Base-by-base conservation (phyloP, 805 yeast genomes). In the Schwanniomyces yamadae region DNA sequence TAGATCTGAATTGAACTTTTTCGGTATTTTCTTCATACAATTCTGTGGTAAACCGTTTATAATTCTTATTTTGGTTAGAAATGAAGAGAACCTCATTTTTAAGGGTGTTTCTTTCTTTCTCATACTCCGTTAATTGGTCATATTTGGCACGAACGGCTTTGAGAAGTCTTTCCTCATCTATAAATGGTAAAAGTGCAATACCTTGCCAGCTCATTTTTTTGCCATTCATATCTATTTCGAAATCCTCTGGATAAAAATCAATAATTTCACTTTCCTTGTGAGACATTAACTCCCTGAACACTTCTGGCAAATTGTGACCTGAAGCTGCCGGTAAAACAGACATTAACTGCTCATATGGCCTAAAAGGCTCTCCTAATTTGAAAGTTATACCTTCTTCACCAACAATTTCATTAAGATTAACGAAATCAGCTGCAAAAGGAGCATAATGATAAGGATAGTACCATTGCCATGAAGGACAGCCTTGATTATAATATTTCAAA, bases 391-490 rank as follows among this genome's bases (percentile, higher is more conserved):
- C 66, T 19, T 61, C 57, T 7, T 62, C 65, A 1, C 66, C 61
- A 4, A 68, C 56, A 11, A 80, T 54, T 6, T 70, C 75, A 8
- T 58, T 55, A 27, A 84, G 53, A 31, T 79, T 76, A 2, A 59
- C 68, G 51, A 93, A 85, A 58, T 93, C 99, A 5, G 82, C 75
- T 0, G 97, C 98, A 71, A 93, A 90, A 15, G 99, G 99, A 0
- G 99, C 98, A 64, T 93, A 95, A 55, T 93, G 98, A 57, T 82
- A 91, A 0, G 98, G 99, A 52, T 83, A 93, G 59, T 79, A 93
- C 99, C 99, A 93, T 37, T 82, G 82, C 99, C 99, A 93, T 0
- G 98, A 91, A 0, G 96, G 95, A 63, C 98, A 91, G 2, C 97
- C 98, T 61, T 93, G 98, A 59, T 87, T 91, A 63, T 93, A 93